These are phyloP conservation scores for Stephania cephalantha DNA, from an alignment of 164 flowering plant genomes.

Conservation along the genomic window DNA sequence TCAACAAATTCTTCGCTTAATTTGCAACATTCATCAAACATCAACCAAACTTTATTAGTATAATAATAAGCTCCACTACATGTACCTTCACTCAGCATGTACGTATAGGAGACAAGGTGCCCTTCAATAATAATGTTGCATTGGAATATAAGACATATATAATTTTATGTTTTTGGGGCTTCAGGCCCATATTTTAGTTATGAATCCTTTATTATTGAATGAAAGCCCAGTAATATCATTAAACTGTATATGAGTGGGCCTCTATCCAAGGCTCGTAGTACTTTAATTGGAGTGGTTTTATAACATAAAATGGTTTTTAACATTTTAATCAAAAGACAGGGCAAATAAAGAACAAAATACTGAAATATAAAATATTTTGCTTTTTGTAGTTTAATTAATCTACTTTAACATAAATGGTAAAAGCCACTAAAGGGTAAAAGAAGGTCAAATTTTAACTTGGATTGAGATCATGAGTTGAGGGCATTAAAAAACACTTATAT, in stretches of 20 bases:
- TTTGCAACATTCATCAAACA: neutral
- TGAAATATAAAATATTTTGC: no score
- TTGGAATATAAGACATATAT: neutral
- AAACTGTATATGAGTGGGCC: neutral
- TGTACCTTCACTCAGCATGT: neutral
- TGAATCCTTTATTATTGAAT: no score
- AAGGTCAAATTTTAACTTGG: neutral
- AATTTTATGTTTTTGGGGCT: neutral
- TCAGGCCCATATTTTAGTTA: neutral
- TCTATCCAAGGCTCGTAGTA: neutral
- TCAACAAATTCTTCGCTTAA: conserved; percentile 30
- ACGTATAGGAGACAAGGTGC: neutral
- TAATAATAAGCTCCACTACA: neutral
- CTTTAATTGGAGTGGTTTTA: neutral
- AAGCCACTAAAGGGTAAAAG: neutral
- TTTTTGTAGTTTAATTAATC: no score
- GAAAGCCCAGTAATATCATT: neutral
- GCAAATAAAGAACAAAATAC: no score
- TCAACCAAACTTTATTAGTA: neutral
- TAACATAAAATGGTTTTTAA: no score
- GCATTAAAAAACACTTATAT: neutral
- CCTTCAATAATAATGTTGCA: neutral
- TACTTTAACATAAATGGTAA: no score
- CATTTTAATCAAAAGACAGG: no score
- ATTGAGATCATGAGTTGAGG: neutral